Evolutionary conservation across 192 early-diverging fungal species (phyloP), one percentile per base, ranked within the genome.

Genomic region (Linnemannia hyalina): DNA sequence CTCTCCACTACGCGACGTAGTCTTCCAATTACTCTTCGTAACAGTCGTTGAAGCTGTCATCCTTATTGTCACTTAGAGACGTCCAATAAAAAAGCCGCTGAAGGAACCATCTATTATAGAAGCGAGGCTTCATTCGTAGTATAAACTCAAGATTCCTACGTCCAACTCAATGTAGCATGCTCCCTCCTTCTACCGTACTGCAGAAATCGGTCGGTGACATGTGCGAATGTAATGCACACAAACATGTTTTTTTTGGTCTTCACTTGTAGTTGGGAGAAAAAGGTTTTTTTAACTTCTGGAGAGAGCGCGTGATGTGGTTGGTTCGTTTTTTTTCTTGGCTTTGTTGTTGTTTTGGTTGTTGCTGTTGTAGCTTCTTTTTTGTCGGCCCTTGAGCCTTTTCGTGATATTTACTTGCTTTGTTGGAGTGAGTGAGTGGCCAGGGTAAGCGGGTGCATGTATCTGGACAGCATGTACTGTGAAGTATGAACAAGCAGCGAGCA

Each of bases 281-380:
- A 68, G 65, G 63, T 68, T 77, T 26, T 29, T 73, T 73, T 73
- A 35, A 5, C 41, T 47, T 35, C 47, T 54, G 38, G 6, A 32
- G 29, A 32, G 15, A 47, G 47, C 46, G 73, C 13, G 54, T 65
- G 70, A 8, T 60, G 40, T 60, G 41, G 70, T 80, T 73, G 70
- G 78, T 73, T 47, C 54, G 36, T 47, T 32, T 23, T 26, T 73
- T 26, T 15, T 46, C 3, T 20, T 41, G 20, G 20, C 52, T 10
- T 52, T 70, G 32, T 71, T 70, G 44, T 44, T 54, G 46, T 52
- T 52, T 26, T 49, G 13, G 44, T 46, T 49, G 47, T 32, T 54
- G 4, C 8, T 22, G 6, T 65, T 72, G 38, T 22, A 6, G n/a
- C 20, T 6, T 36, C 23, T 54, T 15, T 11, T n/a, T 75, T 46